A percentile compares a stretch with the other conserved stretches of the same genome.
These are phyloP conservation scores for Lipomyces mesembrius DNA, from an alignment of 805 yeast species.

Conservation along the genomic window DNA sequence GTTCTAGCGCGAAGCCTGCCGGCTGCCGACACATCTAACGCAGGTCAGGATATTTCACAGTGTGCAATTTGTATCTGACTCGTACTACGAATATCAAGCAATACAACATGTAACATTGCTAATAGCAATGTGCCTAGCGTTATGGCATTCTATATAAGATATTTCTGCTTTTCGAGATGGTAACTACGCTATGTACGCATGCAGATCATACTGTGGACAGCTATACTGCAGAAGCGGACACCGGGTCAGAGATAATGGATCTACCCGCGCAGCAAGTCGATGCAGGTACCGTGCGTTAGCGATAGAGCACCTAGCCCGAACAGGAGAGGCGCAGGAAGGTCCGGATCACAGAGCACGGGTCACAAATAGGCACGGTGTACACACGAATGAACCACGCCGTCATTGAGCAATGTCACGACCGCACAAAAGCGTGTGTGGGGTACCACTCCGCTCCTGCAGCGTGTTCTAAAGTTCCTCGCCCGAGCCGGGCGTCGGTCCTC, in stretches of 20 bases:
- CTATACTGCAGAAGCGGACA: not conserved
- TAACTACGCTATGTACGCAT: too few species aligned
- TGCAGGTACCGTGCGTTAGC: slow-evolving; percentile 7
- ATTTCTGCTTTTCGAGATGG: too few species aligned
- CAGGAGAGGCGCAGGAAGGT: not conserved
- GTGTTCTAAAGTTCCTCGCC: not conserved
- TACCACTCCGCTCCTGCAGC: not conserved
- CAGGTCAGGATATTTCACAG: too few species aligned
- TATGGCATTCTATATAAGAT: too few species aligned
- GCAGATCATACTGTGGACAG: not conserved
- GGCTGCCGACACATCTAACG: too few species aligned
- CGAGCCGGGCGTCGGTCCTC: not conserved
- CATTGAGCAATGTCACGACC: not conserved
- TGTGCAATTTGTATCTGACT: too few species aligned
- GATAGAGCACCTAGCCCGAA: not conserved
- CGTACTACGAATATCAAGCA: too few species aligned
- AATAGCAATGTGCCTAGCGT: too few species aligned
- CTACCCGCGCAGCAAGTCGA: not conserved
- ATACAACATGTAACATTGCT: too few species aligned
- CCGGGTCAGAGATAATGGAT: not conserved
- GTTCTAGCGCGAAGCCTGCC: too few species aligned
- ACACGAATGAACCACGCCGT: not conserved
- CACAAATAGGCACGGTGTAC: not conserved
- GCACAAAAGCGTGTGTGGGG: not conserved
- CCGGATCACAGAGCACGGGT: not conserved